Conservation (phyloP, 78 protist genomes). For the Polysphondylium violaceum region DNA sequence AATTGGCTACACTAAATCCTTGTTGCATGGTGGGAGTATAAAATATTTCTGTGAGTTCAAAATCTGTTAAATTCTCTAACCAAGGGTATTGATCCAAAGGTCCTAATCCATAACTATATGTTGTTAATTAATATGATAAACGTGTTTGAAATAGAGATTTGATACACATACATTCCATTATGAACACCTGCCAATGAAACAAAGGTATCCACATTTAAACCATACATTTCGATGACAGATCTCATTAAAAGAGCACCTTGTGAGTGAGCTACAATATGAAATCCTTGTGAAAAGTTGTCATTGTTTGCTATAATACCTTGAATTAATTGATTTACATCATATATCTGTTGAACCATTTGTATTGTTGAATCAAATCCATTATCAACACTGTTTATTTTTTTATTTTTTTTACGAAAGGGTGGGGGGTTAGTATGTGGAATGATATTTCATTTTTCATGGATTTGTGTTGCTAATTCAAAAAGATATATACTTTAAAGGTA, state of each 20-base stretch:
- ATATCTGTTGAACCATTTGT: conserved; percentile 21
- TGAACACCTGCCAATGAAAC: conserved; percentile 68
- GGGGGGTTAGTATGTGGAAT: background rate
- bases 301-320: background rate
- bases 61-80: conserved; percentile 23
- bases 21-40: conserved; percentile 35
- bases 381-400: background rate
- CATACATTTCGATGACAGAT: conserved; percentile 30
- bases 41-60: conserved; percentile 27
- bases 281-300: conserved; percentile 22
- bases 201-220: conserved; percentile 30
- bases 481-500: conserved; percentile 26
- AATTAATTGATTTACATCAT: conserved; percentile 25
- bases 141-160: background rate
- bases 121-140: background rate
- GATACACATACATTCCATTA: conserved; percentile 36
- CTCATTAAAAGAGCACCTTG: conserved; percentile 56
- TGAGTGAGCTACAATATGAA: conserved; percentile 50
- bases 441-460: background rate
- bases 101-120: conserved; percentile 29
- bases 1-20: conserved; percentile 28
- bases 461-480: background rate
- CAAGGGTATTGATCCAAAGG: background rate
- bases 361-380: conserved; percentile 20
- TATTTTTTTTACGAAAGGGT: background rate